Evolutionary conservation across 169 alveolate genomes (phyloP), one percentile per base, ranked within the genome.

Genomic region (Plasmodium reichenowi): DNA sequence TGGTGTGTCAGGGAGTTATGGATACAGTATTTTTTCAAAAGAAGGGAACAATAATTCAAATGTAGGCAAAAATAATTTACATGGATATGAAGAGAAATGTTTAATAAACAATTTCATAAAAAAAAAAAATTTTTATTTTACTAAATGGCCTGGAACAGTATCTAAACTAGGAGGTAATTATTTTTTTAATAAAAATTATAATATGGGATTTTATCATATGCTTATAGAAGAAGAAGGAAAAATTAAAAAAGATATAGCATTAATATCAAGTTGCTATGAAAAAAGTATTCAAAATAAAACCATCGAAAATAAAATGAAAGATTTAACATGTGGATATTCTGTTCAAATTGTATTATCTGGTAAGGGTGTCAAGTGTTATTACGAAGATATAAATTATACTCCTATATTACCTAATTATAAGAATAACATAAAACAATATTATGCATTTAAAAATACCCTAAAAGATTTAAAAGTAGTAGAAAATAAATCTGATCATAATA

Each of bases 351-450:
- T 96, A 9, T 93, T 96, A 43, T 94, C 95, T 43, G 98, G 98
- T 4, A 90, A 97, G 59, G 98, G 98, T 38, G 98, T 96, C 24
- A 94, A 93, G 90, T 97, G 97, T 13, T 96, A 94, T 86, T 96
- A 90, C 66, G 98, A 96, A 59, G 83, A 83, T 38, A 48, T 83
- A 48, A 83, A 72, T 63, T 83, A 83, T 60, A 67, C 83, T n/a
- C 91, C 91, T 20, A 52, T 68, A 22, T 13, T 5, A 60, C 43
- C 52, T 22, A 67, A 59, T 20, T 83, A 83, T 48, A 83, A 83
- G 52, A 72, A 72, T 56, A 83, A 83, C 43, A 68, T 72, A 43
- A 83, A 83, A 63, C 91, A 83, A 29, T 83, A 83, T 63, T 83
- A 83, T 13, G 68, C 12, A 60, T 83, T 83, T 63, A 83, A 83